Evolutionary conservation across 306 rosid genomes (phyloP).

Genomic region (Prunus mongolica): DNA sequence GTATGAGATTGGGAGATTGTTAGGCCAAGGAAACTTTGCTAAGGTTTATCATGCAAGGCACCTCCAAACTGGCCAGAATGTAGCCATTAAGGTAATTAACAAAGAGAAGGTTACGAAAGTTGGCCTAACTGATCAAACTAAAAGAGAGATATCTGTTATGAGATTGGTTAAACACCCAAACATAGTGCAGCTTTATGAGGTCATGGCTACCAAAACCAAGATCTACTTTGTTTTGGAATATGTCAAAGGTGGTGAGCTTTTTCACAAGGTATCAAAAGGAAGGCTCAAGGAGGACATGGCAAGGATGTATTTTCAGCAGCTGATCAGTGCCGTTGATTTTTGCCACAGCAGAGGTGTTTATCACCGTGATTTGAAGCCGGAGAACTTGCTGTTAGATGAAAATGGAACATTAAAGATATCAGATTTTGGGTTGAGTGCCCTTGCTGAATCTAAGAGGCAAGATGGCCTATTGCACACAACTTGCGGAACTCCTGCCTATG

Average conservation of each 20-base stretch:
- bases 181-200: slow-evolving; percentile 44
- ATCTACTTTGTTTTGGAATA: slow-evolving; percentile 51
- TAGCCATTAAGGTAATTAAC: slow-evolving; percentile 48
- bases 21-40: slow-evolving; percentile 55
- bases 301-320: slow-evolving; percentile 42
- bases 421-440: slow-evolving; percentile 56
- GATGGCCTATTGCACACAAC: slow-evolving; percentile 46
- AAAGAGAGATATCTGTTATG: slow-evolving; percentile 47
- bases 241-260: slow-evolving; percentile 55
- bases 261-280: slow-evolving; percentile 37
- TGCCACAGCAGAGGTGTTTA: slow-evolving; percentile 62
- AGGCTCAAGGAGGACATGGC: slow-evolving; percentile 48
- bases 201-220: slow-evolving; percentile 48
- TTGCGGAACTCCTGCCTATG: slow-evolving; percentile 59
- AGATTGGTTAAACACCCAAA: slow-evolving; percentile 45
- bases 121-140: slow-evolving; percentile 32
- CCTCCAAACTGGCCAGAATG: slow-evolving; percentile 33
- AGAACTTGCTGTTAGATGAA: slow-evolving; percentile 53
- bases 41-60: slow-evolving; percentile 50
- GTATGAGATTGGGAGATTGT: slow-evolving; percentile 46
- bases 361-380: slow-evolving; percentile 58
- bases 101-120: slow-evolving; percentile 33
- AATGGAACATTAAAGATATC: slow-evolving; percentile 46
- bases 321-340: slow-evolving; percentile 47
- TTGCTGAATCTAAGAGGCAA: slow-evolving; percentile 32